Percentiles rank a stretch among this genome's conserved stretches.
These are phyloP conservation scores for Cladosporium sp. DNA, from an alignment of 2,329 filamentous ascomycete genomes.

Conservation along the genomic window DNA sequence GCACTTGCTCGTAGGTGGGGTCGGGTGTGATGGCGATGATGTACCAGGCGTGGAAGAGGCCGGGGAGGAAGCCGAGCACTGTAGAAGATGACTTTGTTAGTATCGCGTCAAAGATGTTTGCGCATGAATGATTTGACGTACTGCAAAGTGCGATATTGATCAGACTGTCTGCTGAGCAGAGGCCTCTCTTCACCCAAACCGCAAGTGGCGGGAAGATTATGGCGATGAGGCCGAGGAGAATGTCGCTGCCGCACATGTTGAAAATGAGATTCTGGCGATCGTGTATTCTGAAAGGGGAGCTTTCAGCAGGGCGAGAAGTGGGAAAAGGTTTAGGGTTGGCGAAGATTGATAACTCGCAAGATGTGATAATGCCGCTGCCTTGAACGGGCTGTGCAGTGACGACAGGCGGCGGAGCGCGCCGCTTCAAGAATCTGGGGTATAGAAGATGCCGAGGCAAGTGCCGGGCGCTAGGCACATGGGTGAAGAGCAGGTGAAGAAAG, in stretches of 20 bases:
- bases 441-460: too few relatives aligned
- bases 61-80: conserved; percentile 59
- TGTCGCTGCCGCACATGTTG: conserved; percentile 57
- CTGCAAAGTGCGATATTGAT: conserved; percentile 90
- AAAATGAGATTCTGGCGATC: background rate
- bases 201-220: conserved; percentile 52
- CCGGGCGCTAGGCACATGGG: too few relatives aligned
- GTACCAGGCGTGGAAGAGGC: conserved; percentile 95
- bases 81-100: background rate
- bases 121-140: conserved; percentile 18
- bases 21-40: conserved; percentile 92
- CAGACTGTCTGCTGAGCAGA: conserved; percentile 87
- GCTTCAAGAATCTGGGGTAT: too few relatives aligned
- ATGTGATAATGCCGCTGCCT: too few relatives aligned
- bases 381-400: too few relatives aligned
- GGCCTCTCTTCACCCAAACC: conserved; percentile 96
- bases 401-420: too few relatives aligned
- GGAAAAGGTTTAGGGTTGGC: too few relatives aligned
- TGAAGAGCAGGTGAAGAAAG: too few relatives aligned
- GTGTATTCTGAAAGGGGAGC: too few relatives aligned
- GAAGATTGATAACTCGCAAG: too few relatives aligned
- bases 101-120: background rate
- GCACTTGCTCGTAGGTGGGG: conserved; percentile 60
- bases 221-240: conserved; percentile 57
- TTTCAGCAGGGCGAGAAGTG: too few relatives aligned